These are phyloP conservation scores for Termitomyces sp. DNA, from an alignment of 768 basidiomycete species.

Conservation along the genomic window DNA sequence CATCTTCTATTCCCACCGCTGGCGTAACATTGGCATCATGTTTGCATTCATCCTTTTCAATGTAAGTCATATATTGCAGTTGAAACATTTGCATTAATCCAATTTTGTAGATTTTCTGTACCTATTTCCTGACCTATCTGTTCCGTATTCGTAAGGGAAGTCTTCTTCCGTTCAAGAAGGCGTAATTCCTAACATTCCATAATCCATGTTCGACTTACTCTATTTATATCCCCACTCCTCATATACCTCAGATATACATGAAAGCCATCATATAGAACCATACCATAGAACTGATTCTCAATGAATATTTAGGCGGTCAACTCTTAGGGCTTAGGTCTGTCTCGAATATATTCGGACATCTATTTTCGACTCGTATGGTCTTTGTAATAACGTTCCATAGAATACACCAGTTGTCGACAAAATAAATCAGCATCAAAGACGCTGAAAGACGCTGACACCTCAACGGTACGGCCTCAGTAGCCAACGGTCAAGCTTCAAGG, in stretches of 20 bases:
- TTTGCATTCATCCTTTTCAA: constrained; percentile 45
- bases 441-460: neutral
- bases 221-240: neutral
- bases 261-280: neutral
- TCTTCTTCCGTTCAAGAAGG: constrained; percentile 18
- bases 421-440: neutral
- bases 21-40: constrained; percentile 52
- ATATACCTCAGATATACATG: neutral
- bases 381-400: neutral
- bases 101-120: constrained; percentile 28
- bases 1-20: constrained; percentile 48
- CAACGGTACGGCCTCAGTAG: neutral
- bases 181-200: neutral
- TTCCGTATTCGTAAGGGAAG: constrained; percentile 40
- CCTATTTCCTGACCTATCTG: constrained; percentile 43
- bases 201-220: neutral
- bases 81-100: neutral
- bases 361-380: neutral
- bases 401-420: neutral
- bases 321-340: neutral
- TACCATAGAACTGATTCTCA: too few species aligned
- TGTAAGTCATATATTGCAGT: constrained; percentile 23
- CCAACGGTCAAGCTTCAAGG: neutral
- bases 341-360: neutral
- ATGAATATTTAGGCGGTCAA: neutral